Percentiles rank a stretch among this genome's conserved stretches.
phyloP scores from a whole-genome alignment of 257 asterid species.

The Nicotiana tabacum region DNA sequence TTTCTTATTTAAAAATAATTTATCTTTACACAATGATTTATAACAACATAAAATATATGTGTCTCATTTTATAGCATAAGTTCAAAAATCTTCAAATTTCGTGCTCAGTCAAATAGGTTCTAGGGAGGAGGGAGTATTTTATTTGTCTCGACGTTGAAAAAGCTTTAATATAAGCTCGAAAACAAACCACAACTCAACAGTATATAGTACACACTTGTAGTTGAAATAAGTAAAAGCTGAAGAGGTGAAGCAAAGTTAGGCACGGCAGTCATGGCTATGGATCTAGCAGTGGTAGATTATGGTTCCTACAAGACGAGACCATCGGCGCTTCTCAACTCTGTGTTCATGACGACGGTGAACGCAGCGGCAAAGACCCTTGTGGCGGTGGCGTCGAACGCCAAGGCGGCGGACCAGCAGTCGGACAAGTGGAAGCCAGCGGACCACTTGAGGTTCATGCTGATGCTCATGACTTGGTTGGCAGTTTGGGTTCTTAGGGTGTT shows the following conservation, averaged over 20 bases:
- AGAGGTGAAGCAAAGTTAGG: background rate
- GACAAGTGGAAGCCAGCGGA: conserved; percentile 24
- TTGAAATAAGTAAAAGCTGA: background rate
- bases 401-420: background rate
- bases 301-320: conserved; percentile 22
- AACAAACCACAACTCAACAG: background rate
- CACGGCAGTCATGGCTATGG: background rate
- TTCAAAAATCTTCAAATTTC: no score
- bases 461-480: conserved; percentile 28
- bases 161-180: background rate
- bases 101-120: no score
- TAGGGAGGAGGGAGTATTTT: no score
- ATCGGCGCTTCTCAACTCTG: conserved; percentile 23
- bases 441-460: conserved; percentile 25
- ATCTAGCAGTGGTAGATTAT: conserved; percentile 13
- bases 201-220: no score
- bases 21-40: no score
- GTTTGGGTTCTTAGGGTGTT: conserved; percentile 27
- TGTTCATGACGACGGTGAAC: conserved; percentile 27
- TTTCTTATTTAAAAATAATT: no score
- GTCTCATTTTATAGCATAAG: no score
- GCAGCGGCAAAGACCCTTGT: conserved; percentile 31
- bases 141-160: background rate
- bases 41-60: no score
- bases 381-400: conserved; percentile 21